Evolutionary conservation across 2,329 filamentous ascomycete genomes (phyloP).

Genomic region (Fusarium nurragi): DNA sequence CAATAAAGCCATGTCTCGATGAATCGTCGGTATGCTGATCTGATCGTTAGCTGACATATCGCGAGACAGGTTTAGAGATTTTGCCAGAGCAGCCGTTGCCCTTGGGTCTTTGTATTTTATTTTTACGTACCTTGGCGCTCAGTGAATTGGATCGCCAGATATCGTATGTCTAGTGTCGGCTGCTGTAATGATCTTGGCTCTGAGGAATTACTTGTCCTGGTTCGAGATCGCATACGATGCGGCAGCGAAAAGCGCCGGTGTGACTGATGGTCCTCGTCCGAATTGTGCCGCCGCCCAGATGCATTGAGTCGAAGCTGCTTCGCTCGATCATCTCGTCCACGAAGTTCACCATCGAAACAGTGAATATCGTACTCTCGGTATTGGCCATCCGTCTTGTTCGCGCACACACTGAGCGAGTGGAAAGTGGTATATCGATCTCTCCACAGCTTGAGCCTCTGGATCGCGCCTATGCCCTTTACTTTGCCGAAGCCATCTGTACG

Average conservation of each 20-base stretch:
- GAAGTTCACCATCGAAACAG: slow-evolving; percentile 58
- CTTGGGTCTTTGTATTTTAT: too few species aligned
- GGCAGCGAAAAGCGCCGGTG: slow-evolving; percentile 56
- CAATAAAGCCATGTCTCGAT: slow-evolving; percentile 58
- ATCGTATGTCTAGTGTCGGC: slow-evolving; percentile 54
- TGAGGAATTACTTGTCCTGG: slow-evolving; percentile 45
- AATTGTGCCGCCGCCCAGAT: slow-evolving; percentile 53
- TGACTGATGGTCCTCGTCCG: slow-evolving; percentile 49
- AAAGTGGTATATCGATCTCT: slow-evolving; percentile 58
- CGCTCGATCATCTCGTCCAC: slow-evolving; percentile 57
- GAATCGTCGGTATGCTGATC: slow-evolving; percentile 54
- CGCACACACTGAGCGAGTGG: slow-evolving; percentile 59
- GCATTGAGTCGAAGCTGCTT: slow-evolving; percentile 57
- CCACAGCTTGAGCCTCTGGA: slow-evolving; percentile 64
- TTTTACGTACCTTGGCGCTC: slow-evolving; percentile 54
- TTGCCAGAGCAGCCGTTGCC: slow-evolving; percentile 11
- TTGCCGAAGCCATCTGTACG: slow-evolving; percentile 61
- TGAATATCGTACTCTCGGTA: slow-evolving; percentile 61
- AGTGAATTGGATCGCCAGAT: slow-evolving; percentile 61
- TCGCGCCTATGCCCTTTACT: slow-evolving; percentile 60
- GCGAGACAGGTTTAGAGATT: slow-evolving; percentile 13
- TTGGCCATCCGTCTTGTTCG: slow-evolving; percentile 57
- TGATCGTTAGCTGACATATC: slow-evolving; percentile 41
- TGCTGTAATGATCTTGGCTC: slow-evolving; percentile 41
- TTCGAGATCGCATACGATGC: slow-evolving; percentile 54